Percentiles rank a stretch among this genome's conserved stretches.
Evolutionary conservation across 805 yeast genomes (phyloP).

Genomic region (Vanderwaltozyma yarrowii): DNA sequence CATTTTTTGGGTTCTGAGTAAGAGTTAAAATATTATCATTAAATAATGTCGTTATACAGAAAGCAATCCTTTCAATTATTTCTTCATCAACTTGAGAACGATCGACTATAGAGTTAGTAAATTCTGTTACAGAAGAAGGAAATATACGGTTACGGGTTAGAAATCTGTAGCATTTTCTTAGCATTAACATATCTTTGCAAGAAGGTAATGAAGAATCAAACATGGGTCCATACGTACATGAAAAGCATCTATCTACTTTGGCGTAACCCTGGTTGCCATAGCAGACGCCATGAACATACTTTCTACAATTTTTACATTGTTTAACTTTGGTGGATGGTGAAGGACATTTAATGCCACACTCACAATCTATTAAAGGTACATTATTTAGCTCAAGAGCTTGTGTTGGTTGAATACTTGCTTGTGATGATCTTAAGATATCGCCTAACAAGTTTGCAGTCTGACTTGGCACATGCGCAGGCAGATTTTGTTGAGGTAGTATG

Average conservation of each 20-base stretch:
- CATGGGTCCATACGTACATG: slow-evolving; percentile 18
- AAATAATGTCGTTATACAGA: slow-evolving; percentile 10
- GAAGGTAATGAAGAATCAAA: slow-evolving; percentile 12
- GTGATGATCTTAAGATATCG: slow-evolving; percentile 20
- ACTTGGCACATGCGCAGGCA: slow-evolving; percentile 9
- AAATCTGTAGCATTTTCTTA: slow-evolving; percentile 29
- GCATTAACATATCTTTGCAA: slow-evolving; percentile 26
- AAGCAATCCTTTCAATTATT: slow-evolving; percentile 8
- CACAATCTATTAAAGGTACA: slow-evolving; percentile 18
- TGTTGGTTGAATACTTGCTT: slow-evolving; percentile 21
- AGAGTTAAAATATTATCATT: slow-evolving; percentile 10
- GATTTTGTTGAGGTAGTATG: background rate
- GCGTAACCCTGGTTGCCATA: slow-evolving; percentile 22
- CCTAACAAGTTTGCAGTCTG: slow-evolving; percentile 29
- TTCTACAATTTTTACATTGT: slow-evolving; percentile 27
- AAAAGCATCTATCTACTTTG: slow-evolving; percentile 17
- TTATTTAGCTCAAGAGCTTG: slow-evolving; percentile 13
- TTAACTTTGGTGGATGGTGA: slow-evolving; percentile 5
- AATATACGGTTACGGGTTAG: slow-evolving; percentile 13
- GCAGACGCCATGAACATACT: slow-evolving; percentile 28
- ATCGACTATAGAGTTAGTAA: slow-evolving; percentile 11
- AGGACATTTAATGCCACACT: slow-evolving; percentile 18
- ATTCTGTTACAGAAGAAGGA: slow-evolving; percentile 12
- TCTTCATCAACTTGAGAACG: slow-evolving; percentile 6
- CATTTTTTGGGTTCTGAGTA: background rate